Evolutionary conservation across 2,329 filamentous ascomycete genomes (phyloP).

Genomic region (Penicillium sp.): DNA sequence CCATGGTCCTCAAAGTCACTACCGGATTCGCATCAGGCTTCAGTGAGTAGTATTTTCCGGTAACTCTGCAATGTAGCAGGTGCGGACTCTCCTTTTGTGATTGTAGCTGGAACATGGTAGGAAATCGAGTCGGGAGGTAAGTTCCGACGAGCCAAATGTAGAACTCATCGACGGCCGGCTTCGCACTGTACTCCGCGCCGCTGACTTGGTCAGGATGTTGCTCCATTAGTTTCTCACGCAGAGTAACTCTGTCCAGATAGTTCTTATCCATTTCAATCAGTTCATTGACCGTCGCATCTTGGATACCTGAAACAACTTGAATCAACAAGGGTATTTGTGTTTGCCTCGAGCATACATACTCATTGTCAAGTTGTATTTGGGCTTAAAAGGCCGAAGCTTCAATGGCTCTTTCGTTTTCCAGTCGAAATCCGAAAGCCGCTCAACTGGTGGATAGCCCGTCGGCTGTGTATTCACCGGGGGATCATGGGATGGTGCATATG

Average conservation of each 20-base stretch:
- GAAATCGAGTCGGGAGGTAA: conserved; percentile 1
- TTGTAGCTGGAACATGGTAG: neutral
- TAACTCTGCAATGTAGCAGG: neutral
- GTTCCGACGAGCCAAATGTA: neutral
- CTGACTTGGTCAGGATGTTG: neutral
- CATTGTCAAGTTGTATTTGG: conserved; percentile 2
- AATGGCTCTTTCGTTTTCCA: neutral
- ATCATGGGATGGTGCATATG: neutral
- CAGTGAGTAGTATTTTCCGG: neutral
- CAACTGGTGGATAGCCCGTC: neutral
- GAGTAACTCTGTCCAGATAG: neutral
- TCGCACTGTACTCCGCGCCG: neutral
- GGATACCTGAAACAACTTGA: neutral
- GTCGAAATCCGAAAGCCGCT: neutral
- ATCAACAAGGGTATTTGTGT: neutral
- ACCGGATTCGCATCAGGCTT: neutral
- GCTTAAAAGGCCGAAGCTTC: neutral
- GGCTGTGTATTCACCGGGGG: neutral
- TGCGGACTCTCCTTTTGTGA: neutral
- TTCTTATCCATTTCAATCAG: neutral
- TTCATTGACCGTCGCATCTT: neutral
- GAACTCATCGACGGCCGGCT: neutral
- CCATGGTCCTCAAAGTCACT: conserved; percentile 7
- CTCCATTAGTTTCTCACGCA: neutral
- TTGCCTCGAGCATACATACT: neutral